phyloP scores from a whole-genome alignment of 1,139 yeast genomes.

The Yamadazyma sp. region DNA sequence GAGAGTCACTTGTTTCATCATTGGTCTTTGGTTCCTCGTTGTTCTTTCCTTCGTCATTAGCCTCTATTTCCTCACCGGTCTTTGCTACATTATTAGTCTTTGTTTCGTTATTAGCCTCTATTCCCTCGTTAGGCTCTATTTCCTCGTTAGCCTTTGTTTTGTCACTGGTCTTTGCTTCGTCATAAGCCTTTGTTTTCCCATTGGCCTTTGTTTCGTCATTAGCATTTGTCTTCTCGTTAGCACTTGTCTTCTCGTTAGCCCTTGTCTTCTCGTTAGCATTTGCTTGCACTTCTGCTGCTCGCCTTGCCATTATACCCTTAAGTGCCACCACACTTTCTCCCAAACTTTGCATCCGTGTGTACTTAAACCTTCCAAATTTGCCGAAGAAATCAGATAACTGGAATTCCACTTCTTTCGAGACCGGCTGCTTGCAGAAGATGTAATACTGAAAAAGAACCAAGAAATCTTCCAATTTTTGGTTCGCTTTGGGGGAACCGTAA shows the following conservation, averaged over 20 bases:
- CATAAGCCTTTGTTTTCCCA: too few relatives aligned
- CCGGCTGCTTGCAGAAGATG: conserved; percentile 63
- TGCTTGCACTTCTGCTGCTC: conserved; percentile 15
- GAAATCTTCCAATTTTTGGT: conserved; percentile 41
- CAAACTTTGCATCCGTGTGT: conserved; percentile 32
- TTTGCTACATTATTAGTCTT: conserved; percentile 2
- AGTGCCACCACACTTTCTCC: conserved; percentile 43
- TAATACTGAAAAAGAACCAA: conserved; percentile 74
- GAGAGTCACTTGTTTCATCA: conserved; percentile 4
- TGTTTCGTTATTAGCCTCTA: too few relatives aligned
- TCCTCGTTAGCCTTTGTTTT: too few relatives aligned
- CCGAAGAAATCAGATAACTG: conserved; percentile 16
- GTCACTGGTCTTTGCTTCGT: too few relatives aligned
- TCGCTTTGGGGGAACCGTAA: conserved; percentile 6
- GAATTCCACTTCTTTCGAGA: conserved; percentile 55
- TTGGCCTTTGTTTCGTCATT: too few relatives aligned
- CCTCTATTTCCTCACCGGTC: conserved; percentile 13
- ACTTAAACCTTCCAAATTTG: conserved; percentile 21
- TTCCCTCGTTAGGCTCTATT: conserved; percentile 11
- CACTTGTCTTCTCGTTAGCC: too few relatives aligned
- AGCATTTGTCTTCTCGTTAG: too few relatives aligned
- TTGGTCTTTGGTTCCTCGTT: conserved; percentile 10
- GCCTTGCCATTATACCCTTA: conserved; percentile 25
- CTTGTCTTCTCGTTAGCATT: too few relatives aligned
- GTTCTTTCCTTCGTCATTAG: conserved; percentile 10